Base-by-base conservation (phyloP, 495 filamentous ascomycete genomes). In the Penicillium ochrochloron region DNA sequence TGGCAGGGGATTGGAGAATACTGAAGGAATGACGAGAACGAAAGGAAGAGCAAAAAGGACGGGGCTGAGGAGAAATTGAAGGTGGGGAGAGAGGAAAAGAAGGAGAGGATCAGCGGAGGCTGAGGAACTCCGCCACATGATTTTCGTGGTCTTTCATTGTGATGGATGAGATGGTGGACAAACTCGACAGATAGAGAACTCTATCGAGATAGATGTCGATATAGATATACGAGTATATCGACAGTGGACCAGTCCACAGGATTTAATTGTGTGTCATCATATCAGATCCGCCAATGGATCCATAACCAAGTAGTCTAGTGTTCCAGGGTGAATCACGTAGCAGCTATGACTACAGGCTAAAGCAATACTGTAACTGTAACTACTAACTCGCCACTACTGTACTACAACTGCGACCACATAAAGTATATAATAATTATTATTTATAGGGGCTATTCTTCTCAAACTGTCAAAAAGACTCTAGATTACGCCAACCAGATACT, bases 81-180 rank as follows among this genome's bases (percentile, higher is more conserved):
- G 67, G 70, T 61, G 70, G 70, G 70, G 66, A 66, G 61, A 66
- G 61, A 25, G 9, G 23, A 55, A 59, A 51, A 51, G 60, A 69
- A 63, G 65, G 63, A 63, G 63, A 63, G 58, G 64, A 72, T 72
- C 67, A 63, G 68, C 67, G 51, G 42, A 63, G 54, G 66, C 58
- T 63, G 46, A 46, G 27, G 46, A 60, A 60, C 59, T 73, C 61
- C 64, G 70, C 70, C 67, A 68, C 67, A 34, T 23, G 10, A 57
- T 58, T 64, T 72, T 72, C 39, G 10, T 31, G 17, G 25, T 21
- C 35, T 54, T 46, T 21, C 35, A 44, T 46, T 35, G 44, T 53
- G 59, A 60, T 52, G 48, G 31, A 25, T 48, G 23, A 7, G 44
- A 17, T 21, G 44, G 19, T n/a, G 25, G 25, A 27, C 44, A 21